A percentile compares a stretch with the other conserved stretches of the same genome.
These are phyloP conservation scores for Eucalyptus sp. DNA, from an alignment of 345 rosid genomes.

Conservation along the genomic window DNA sequence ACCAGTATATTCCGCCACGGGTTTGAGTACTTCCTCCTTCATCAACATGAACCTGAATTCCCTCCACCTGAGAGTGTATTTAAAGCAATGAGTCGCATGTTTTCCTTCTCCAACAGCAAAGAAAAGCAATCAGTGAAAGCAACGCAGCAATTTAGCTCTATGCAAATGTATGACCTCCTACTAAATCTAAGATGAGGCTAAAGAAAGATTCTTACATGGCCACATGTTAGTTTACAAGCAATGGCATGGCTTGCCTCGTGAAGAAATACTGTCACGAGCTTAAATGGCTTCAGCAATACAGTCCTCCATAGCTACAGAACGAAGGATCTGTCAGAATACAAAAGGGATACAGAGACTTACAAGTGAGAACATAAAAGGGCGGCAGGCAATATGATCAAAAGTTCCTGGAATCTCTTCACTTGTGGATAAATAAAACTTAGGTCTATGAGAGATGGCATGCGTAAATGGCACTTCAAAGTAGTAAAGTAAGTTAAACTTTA, in stretches of 20 bases:
- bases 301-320: slow-evolving; percentile 56
- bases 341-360: neutral
- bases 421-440: neutral
- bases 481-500: neutral
- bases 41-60: slow-evolving; percentile 58
- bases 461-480: neutral
- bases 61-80: slow-evolving; percentile 36
- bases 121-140: neutral
- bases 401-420: neutral
- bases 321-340: neutral
- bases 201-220: slow-evolving; percentile 26
- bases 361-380: neutral
- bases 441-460: neutral
- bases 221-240: slow-evolving; percentile 68
- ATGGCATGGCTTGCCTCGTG: slow-evolving; percentile 70
- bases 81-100: neutral
- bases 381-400: neutral
- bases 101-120: neutral
- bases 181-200: neutral
- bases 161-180: neutral
- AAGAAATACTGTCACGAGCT: slow-evolving; percentile 60
- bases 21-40: slow-evolving; percentile 61
- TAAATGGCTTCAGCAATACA: slow-evolving; percentile 43
- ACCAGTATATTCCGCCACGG: slow-evolving; percentile 54
- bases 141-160: neutral